Evolutionary conservation across 768 basidiomycete genomes (phyloP).

Genomic region (Vararia minispora): DNA sequence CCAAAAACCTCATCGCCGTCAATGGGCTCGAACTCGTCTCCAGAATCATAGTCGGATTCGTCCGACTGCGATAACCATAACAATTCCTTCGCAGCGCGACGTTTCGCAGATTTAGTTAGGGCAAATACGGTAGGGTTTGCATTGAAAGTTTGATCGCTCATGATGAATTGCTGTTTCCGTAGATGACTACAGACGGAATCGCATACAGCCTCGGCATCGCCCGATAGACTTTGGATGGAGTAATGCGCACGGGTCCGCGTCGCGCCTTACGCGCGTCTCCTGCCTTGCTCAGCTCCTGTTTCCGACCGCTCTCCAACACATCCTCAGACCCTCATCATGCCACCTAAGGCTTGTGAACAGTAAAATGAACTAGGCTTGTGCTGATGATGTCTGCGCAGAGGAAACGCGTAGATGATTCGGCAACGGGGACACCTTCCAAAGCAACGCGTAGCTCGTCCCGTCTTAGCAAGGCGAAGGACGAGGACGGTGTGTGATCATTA

Average conservation of each 20-base stretch:
- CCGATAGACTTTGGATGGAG: too few species aligned
- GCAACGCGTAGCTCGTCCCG: constrained; percentile 36
- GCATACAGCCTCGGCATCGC: too few species aligned
- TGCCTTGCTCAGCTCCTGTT: neutral
- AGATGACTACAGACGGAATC: too few species aligned
- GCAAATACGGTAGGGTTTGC: constrained; percentile 81
- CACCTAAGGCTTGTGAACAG: constrained; percentile 7
- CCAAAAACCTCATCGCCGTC: constrained; percentile 93
- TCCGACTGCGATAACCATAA: too few species aligned
- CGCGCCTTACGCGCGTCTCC: neutral
- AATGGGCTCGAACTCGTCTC: constrained; percentile 53
- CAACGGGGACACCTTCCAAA: constrained; percentile 22
- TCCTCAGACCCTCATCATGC: constrained; percentile 3
- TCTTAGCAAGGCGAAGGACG: too few species aligned
- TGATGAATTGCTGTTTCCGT: too few species aligned
- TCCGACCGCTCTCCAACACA: neutral
- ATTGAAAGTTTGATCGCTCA: too few species aligned
- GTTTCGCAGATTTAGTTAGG: constrained; percentile 34
- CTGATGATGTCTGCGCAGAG: constrained; percentile 29
- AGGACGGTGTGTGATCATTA: too few species aligned
- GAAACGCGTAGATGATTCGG: constrained; percentile 39
- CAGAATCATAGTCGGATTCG: constrained; percentile 17
- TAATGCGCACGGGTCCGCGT: too few species aligned
- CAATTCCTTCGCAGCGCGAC: constrained; percentile 26
- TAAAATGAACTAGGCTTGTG: neutral